These are phyloP conservation scores for Sonneratia caseolaris DNA, from an alignment of 345 rosid genomes.

Conservation along the genomic window DNA sequence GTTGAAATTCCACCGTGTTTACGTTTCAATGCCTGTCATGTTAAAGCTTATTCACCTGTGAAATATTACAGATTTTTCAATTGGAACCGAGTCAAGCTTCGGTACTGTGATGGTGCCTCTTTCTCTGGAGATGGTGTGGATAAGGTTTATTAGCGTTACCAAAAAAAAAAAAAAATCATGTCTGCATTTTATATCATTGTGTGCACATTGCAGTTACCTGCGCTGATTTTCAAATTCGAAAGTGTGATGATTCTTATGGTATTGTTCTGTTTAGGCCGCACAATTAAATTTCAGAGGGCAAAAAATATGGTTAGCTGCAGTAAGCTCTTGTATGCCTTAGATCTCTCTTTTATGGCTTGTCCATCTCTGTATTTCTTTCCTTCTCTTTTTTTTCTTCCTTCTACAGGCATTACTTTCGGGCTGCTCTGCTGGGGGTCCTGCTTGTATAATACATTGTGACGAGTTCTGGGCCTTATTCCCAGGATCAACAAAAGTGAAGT, in stretches of 20 bases:
- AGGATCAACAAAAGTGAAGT: conserved; percentile 57
- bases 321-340: not conserved
- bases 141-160: conserved; percentile 5
- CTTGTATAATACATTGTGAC: conserved; percentile 80
- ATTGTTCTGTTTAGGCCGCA: conserved; percentile 45
- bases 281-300: conserved; percentile 88
- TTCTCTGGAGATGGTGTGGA: conserved; percentile 64
- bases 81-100: conserved; percentile 88
- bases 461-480: conserved; percentile 66
- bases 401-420: conserved; percentile 91
- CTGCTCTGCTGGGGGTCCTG: conserved; percentile 97
- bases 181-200: not conserved
- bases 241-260: not conserved
- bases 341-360: not conserved
- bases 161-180: not conserved
- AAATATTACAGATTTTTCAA: conserved; percentile 31
- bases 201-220: not conserved
- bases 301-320: conserved; percentile 82
- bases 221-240: not conserved
- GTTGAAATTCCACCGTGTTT: not conserved
- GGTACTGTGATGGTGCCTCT: conserved; percentile 94
- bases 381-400: not conserved
- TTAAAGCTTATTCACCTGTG: not conserved
- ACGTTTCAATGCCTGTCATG: not conserved
- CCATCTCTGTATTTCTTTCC: not conserved